Conservation (phyloP, 2,329 filamentous ascomycete species). For the Pestalotiopsis sp. region DNA sequence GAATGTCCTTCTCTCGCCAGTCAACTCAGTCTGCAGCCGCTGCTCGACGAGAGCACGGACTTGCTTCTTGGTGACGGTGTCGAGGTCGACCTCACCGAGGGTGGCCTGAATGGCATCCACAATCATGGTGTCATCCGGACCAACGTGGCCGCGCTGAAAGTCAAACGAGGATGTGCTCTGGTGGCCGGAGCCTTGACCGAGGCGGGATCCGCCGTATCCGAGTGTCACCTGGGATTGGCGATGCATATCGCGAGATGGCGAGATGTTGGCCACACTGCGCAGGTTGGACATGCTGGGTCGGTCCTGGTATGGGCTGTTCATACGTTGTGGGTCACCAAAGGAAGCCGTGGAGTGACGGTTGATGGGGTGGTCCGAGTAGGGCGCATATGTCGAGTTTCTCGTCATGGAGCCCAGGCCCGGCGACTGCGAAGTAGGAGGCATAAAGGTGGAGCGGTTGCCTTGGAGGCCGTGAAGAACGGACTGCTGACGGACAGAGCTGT, state of each 20-base stretch:
- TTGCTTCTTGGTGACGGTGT: conserved; percentile 99
- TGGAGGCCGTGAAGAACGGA: conserved; percentile 87
- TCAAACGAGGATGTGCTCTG: conserved; percentile 57
- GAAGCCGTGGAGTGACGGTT: conserved; percentile 75
- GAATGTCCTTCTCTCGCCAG: conserved; percentile 83
- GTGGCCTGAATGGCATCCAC: conserved; percentile 82
- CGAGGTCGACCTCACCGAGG: conserved; percentile 84
- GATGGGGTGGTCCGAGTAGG: conserved; percentile 51
- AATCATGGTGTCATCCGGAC: conserved; percentile 78
- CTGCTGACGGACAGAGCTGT: conserved; percentile 86
- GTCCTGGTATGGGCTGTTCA: conserved; percentile 61
- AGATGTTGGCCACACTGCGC: conserved; percentile 47
- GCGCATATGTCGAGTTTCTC: conserved; percentile 41
- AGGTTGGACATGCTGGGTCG: conserved; percentile 63
- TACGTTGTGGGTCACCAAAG: conserved; percentile 52
- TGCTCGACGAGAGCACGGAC: conserved; percentile 89
- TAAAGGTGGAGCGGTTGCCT: conserved; percentile 64
- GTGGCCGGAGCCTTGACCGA: conserved; percentile 43
- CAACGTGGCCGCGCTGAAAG: conserved; percentile 57
- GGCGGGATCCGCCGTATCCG: conserved; percentile 46
- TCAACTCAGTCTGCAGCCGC: conserved; percentile 84
- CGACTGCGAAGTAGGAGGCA: conserved; percentile 70
- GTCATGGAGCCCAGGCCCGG: conserved; percentile 63
- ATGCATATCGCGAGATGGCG: conserved; percentile 40
- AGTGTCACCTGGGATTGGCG: conserved; percentile 46